phyloP scores from a whole-genome alignment of 345 rosid species.

The Eucalyptus dawsonii region DNA sequence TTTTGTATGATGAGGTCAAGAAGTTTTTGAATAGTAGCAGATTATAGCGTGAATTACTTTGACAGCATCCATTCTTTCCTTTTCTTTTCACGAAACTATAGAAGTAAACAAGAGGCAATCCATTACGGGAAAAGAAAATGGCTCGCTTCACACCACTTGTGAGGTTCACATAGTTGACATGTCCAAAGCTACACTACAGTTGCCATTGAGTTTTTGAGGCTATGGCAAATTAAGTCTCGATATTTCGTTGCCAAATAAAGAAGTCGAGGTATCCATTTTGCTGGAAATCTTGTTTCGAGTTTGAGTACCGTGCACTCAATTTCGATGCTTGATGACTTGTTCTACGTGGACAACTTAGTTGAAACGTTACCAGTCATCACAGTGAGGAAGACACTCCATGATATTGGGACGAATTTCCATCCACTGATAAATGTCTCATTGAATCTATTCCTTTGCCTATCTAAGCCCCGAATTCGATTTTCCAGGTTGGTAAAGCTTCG shows the following conservation, averaged over 20 bases:
- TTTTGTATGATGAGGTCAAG: conserved; percentile 77
- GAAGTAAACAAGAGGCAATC: not conserved
- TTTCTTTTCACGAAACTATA: not conserved
- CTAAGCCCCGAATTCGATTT: not conserved
- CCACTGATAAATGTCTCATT: not conserved
- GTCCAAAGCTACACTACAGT: not conserved
- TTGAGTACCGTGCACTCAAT: not conserved
- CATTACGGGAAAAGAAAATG: not conserved
- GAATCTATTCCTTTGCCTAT: not conserved
- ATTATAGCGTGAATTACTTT: conserved; percentile 9
- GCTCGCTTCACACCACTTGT: not conserved
- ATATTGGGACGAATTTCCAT: not conserved
- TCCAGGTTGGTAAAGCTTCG: not conserved
- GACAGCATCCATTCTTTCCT: not conserved
- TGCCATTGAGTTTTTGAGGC: not conserved
- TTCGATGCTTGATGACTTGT: not conserved
- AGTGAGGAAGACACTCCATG: not conserved
- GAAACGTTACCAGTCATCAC: not conserved
- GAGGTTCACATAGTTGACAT: not conserved
- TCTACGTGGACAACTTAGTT: not conserved
- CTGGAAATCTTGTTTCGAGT: not conserved
- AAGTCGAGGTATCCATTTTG: not conserved
- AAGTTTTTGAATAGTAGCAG: conserved; percentile 77
- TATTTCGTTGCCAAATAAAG: not conserved
- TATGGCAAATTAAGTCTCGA: not conserved